These are phyloP conservation scores for Sideroxylon spinosum DNA, from an alignment of 179 eudicot genomes.

Conservation along the genomic window DNA sequence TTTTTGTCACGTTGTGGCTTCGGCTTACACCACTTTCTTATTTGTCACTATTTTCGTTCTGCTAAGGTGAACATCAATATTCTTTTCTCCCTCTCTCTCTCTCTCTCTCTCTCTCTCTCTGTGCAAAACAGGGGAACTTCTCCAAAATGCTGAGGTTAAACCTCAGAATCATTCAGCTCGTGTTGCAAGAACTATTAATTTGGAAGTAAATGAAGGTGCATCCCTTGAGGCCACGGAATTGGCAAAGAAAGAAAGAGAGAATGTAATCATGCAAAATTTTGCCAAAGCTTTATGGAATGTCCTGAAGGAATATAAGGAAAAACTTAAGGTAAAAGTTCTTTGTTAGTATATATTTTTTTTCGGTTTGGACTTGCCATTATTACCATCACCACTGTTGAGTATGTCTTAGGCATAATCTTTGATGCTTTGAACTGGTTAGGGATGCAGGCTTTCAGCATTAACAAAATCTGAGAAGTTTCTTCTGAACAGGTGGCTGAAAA, in stretches of 20 bases:
- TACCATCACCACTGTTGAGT: not conserved
- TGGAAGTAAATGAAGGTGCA: constrained; percentile 19
- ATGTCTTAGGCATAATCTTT: too few relatives aligned
- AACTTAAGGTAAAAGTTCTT: constrained; percentile 50
- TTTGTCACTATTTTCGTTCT: not conserved
- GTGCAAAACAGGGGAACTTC: constrained; percentile 27
- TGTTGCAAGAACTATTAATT: constrained; percentile 14
- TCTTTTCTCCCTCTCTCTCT: not conserved
- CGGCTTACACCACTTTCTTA: not conserved
- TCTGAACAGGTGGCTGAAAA: constrained; percentile 49
- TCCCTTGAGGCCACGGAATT: constrained; percentile 17
- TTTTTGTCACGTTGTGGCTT: constrained; percentile 2
- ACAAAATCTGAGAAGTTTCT: constrained; percentile 3
- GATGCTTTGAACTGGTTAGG: not conserved
- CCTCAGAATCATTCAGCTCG: constrained; percentile 17
- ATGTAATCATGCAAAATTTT: constrained; percentile 48
- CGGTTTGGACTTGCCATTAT: not conserved
- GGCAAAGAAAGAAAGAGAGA: constrained; percentile 37
- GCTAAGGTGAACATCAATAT: constrained; percentile 3
- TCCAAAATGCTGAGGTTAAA: constrained; percentile 20
- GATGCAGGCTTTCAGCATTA: not conserved
- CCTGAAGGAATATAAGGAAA: constrained; percentile 64
- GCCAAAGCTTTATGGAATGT: constrained; percentile 75
- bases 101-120: not conserved
- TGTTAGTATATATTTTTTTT: not conserved